A percentile compares a stretch with the other conserved stretches of the same genome.
Conservation (phyloP, 2,329 filamentous ascomycete species). For the Aschersonia sp. region DNA sequence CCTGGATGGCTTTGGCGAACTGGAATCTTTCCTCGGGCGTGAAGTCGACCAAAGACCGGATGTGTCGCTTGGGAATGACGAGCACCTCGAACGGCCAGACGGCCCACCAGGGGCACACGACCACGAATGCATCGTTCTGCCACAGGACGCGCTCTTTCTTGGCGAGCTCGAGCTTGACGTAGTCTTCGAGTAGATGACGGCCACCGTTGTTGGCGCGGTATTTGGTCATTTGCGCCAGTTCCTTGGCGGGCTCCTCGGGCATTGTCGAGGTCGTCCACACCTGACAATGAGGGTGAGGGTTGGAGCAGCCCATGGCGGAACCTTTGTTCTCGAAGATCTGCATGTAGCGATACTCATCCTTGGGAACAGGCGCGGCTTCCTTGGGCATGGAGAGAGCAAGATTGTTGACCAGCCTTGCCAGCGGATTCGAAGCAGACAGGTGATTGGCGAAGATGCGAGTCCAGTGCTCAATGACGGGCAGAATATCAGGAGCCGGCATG, state of each 20-base stretch:
- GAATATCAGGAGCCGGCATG: conserved; percentile 60
- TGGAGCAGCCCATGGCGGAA: conserved; percentile 94
- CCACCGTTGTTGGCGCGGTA: conserved; percentile 63
- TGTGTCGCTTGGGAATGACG: conserved; percentile 71
- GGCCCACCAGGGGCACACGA: conserved; percentile 95
- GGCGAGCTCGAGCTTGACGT: conserved; percentile 66
- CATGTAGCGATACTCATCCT: conserved; percentile 84
- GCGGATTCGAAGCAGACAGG: conserved; percentile 56
- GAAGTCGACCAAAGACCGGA: conserved; percentile 74
- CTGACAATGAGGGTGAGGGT: conserved; percentile 94
- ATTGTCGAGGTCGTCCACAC: conserved; percentile 87
- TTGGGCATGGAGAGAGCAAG: conserved; percentile 23
- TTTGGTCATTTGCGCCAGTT: conserved; percentile 63
- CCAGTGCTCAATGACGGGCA: conserved; percentile 81
- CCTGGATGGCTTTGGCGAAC: conserved; percentile 73
- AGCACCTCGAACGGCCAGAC: conserved; percentile 95
- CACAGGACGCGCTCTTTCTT: conserved; percentile 80
- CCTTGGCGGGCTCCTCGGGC: conserved; percentile 75
- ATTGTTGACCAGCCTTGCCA: conserved; percentile 27
- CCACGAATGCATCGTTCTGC: conserved; percentile 72
- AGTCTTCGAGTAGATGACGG: conserved; percentile 70
- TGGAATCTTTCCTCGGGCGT: conserved; percentile 52
- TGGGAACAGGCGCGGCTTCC: conserved; percentile 31
- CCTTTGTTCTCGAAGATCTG: conserved; percentile 99
- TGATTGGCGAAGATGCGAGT: conserved; percentile 78